Evolutionary conservation across 179 eudicot genomes (phyloP), one percentile per base, ranked within the genome.

Genomic region (Beta lomatogona): DNA sequence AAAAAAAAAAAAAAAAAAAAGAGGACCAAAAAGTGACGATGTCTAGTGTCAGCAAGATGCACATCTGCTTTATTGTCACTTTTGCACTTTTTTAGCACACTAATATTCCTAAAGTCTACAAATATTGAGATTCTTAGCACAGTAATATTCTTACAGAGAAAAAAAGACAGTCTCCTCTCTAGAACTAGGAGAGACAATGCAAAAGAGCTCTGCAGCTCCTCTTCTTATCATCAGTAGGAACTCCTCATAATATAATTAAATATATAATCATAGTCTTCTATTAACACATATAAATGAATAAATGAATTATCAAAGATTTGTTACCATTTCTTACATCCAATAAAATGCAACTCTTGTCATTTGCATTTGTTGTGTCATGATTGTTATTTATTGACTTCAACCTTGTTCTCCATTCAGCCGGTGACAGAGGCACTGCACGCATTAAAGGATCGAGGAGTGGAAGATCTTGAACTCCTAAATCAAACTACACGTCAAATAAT

Each of bases 271-370:
- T 0, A 76, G 12, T 21, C 36, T 46, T 58, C 45, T 18, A 71
- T 18, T 48, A 19, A 15, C 21, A 67, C 16, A 71, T 21, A 44
- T 50, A 69, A 59, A 46, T 18, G 66, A 68, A 60, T 18, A 70
- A 64, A 69, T 52, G 13, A 1, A 78, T 4, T 53, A 52, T 8
- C 54, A 25, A 54, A 53, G 19, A 21, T 52, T 88, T 2, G 21
- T 63, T 82, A 95, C 99, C 98, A 81, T 96, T 96, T 88, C 99
- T 94, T 85, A 96, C 98, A 88, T 96, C 99, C 91, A 96, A 90
- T 75, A 96, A 82, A 81, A 96, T 80, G 75, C 70, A 81, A 46
- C 77, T 85, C 73, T 78, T 81, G 57, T 73, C 75, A 77, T 83
- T 84, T 74, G 70, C 69, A 81, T 83, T 63, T 44, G 86, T 80